These are phyloP conservation scores for Pyrenopolyporus hunteri DNA, from an alignment of 495 filamentous ascomycete genomes.

Conservation along the genomic window DNA sequence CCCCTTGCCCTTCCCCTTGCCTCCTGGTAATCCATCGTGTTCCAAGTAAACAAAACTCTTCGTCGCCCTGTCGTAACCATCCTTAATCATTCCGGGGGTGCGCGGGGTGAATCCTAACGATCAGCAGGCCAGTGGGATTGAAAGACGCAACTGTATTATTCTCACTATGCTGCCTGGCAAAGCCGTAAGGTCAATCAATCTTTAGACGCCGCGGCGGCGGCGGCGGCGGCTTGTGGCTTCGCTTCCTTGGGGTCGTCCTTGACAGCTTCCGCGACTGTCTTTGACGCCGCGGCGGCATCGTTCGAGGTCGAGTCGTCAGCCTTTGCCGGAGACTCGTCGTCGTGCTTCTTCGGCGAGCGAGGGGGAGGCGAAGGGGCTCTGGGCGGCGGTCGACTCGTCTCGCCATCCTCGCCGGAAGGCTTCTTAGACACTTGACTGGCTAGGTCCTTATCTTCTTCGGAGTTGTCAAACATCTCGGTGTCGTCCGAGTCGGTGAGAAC, in stretches of 20 bases:
- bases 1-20: conserved; percentile 3
- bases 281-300: conserved; percentile 4
- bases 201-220: conserved; percentile 32
- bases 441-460: conserved; percentile 81
- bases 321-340: conserved; percentile 27
- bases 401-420: conserved; percentile 35
- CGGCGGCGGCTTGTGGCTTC: conserved; percentile 22
- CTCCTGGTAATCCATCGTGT: conserved; percentile 17
- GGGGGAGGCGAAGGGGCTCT: conserved; percentile 43
- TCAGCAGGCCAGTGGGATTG: conserved; percentile 6
- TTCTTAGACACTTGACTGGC: conserved; percentile 59
- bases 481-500: conserved; percentile 84
- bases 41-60: conserved; percentile 38
- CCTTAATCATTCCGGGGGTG: conserved; percentile 20
- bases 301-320: conserved; percentile 18
- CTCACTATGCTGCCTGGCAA: conserved; percentile 30
- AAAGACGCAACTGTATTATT: conserved; percentile 12
- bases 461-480: conserved; percentile 88
- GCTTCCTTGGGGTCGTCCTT: conserved; percentile 39
- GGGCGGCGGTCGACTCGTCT: conserved; percentile 27
- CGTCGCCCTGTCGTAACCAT: conserved; percentile 28
- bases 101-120: conserved; percentile 26
- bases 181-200: conserved; percentile 26
- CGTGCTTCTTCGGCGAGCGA: conserved; percentile 36
- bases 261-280: conserved; percentile 20